Percentiles rank a stretch among this genome's conserved stretches.
Evolutionary conservation across 176 grass and related monocot genomes (phyloP).

Genomic region (Hsuehochloa calcarea): DNA sequence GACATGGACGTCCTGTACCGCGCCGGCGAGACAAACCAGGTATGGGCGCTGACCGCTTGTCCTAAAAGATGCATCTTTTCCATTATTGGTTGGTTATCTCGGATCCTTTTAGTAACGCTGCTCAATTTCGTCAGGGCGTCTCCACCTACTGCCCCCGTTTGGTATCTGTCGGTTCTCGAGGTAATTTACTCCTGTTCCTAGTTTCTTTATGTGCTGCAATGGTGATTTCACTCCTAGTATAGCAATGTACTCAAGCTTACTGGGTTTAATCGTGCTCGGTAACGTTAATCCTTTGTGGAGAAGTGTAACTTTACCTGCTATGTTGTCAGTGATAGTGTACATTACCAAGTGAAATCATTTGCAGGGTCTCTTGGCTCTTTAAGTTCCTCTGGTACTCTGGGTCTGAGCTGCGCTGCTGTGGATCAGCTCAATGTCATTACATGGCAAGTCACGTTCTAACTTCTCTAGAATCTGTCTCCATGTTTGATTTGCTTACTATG

Average conservation of each 20-base stretch:
- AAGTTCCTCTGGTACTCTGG: conserved; percentile 41
- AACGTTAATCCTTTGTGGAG: not conserved
- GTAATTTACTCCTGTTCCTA: conserved; percentile 34
- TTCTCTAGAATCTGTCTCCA: not conserved
- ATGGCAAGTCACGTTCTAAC: conserved; percentile 48
- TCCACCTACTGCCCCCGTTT: conserved; percentile 75
- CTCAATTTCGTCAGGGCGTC: conserved; percentile 55
- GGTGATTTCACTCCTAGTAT: not conserved
- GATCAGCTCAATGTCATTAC: conserved; percentile 30
- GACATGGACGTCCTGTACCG: conserved; percentile 89
- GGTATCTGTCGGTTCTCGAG: conserved; percentile 74
- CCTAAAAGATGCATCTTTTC: not conserved
- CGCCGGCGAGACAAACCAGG: conserved; percentile 76
- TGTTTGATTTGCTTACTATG: not conserved
- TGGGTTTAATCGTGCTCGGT: not conserved
- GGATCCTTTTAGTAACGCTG: not conserved
- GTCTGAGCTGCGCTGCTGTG: not conserved
- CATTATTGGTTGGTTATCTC: not conserved
- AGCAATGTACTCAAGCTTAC: not conserved
- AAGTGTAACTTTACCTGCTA: not conserved
- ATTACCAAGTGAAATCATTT: not conserved
- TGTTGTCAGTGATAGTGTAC: not conserved
- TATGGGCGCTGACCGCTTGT: conserved; percentile 17
- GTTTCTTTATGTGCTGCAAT: not conserved
- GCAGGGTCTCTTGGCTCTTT: conserved; percentile 68